These are phyloP conservation scores for Mycena metata DNA, from an alignment of 768 basidiomycete species.

Conservation along the genomic window DNA sequence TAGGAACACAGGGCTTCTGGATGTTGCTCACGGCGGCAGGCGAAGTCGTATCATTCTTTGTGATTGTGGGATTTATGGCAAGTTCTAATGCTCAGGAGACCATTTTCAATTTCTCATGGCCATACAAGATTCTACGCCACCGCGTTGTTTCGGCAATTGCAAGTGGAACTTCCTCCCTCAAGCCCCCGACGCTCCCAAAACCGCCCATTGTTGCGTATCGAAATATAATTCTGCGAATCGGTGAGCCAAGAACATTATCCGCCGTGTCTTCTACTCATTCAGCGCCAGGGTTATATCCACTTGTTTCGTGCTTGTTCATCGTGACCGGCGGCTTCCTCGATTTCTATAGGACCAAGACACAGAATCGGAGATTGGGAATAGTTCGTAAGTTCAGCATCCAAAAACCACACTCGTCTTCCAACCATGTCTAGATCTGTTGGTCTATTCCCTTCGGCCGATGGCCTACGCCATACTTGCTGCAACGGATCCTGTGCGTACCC, in stretches of 20 bases:
- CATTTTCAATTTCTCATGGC: not conserved
- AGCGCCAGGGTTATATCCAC: conserved; percentile 23
- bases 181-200: not conserved
- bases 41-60: conserved; percentile 18
- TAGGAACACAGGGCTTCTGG: conserved; percentile 26
- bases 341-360: not conserved
- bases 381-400: not conserved
- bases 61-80: conserved; percentile 25
- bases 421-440: conserved; percentile 5
- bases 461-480: conserved; percentile 19
- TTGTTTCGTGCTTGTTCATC: conserved; percentile 25
- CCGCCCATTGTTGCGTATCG: conserved; percentile 16
- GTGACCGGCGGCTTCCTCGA: not conserved
- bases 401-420: not conserved
- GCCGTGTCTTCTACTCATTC: not conserved
- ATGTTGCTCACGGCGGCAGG: conserved; percentile 15
- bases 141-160: not conserved
- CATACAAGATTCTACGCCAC: not conserved
- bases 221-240: conserved; percentile 27
- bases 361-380: conserved; percentile 22
- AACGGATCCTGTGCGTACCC: conserved; percentile 19
- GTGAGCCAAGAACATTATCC: not conserved
- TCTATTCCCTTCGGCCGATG: conserved; percentile 17
- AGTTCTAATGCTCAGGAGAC: not conserved
- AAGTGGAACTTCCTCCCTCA: not conserved